Evolutionary conservation across 176 grass and related monocot genomes (phyloP), one percentile per base, ranked within the genome.

Genomic region (Triticum dicoccoides): DNA sequence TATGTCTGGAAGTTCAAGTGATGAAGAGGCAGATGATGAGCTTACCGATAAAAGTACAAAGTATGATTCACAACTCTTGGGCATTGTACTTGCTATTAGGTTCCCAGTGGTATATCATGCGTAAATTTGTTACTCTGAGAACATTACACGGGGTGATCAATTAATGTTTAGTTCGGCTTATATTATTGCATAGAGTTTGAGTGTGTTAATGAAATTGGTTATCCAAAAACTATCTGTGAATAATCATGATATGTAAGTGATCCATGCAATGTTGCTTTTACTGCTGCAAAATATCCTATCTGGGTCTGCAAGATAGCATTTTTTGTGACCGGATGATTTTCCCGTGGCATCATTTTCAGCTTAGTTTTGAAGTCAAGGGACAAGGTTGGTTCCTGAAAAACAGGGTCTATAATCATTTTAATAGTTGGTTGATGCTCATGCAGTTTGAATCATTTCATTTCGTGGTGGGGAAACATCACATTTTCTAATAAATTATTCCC

Each of bases 1-100:
- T 80, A 89, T 96, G 92, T 93, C 94, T 62, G 94, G 90, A 69
- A 99, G 94, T 81, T 99, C 97, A 88, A 99, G 97, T 71, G 94
- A 99, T 87, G 97, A 99, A 83, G 97, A 99, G 80, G 97, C 97
- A 80, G 97, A 94, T 91, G 97, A 99, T 81, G 97, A 99, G 77
- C 94, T 83, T 92, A 96, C 97, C 23, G 97, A 99, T 69, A 97
- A 91, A 90, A 99, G 94, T 89, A 87, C 92, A 27, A 99, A 94
- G 97, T 99, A 97, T 63, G 80, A 78, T 78, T 54, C 79, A 73
- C 58, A 15, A 49, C 21, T 54, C 51, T 52, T 88, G 29, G 47
- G 37, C 20, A 29, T 30, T 68, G 20, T 70, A 65, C 18, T 61
- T 86, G 5, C 11, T 65, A 78, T 63, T 33, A 52, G 5, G 12